These are phyloP conservation scores for Phlegmacium glaucopus DNA, from an alignment of 768 basidiomycete genomes.

Conservation along the genomic window DNA sequence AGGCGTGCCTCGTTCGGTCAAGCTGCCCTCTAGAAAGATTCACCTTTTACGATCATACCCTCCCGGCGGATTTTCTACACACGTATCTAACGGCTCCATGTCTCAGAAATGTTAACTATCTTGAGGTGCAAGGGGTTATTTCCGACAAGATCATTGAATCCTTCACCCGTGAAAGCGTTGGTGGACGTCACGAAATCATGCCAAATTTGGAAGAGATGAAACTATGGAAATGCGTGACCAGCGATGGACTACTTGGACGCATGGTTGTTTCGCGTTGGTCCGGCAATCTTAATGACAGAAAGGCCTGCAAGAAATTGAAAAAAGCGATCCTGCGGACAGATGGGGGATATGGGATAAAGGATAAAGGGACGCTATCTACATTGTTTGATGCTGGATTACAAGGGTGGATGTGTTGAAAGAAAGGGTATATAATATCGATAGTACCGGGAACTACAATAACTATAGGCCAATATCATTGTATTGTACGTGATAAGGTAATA, in stretches of 20 bases:
- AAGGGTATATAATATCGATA: too few relatives aligned
- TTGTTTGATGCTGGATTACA: background rate
- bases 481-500: too few relatives aligned
- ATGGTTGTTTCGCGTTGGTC: background rate
- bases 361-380: background rate
- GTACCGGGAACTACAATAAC: too few relatives aligned
- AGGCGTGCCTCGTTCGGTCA: background rate
- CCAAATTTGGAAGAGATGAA: background rate
- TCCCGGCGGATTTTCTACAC: background rate
- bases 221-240: background rate
- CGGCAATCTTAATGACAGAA: background rate
- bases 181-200: background rate
- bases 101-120: background rate
- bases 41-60: background rate
- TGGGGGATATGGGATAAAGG: background rate
- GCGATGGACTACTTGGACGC: background rate
- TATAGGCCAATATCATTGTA: too few relatives aligned
- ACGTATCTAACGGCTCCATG: background rate
- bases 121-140: background rate
- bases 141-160: background rate
- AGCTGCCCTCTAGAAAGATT: background rate
- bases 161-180: background rate
- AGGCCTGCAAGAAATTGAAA: background rate
- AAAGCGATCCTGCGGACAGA: background rate
- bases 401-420: background rate